Base-by-base conservation (phyloP, 2,329 filamentous ascomycete genomes). In the Fusarium brevicatenulatum region DNA sequence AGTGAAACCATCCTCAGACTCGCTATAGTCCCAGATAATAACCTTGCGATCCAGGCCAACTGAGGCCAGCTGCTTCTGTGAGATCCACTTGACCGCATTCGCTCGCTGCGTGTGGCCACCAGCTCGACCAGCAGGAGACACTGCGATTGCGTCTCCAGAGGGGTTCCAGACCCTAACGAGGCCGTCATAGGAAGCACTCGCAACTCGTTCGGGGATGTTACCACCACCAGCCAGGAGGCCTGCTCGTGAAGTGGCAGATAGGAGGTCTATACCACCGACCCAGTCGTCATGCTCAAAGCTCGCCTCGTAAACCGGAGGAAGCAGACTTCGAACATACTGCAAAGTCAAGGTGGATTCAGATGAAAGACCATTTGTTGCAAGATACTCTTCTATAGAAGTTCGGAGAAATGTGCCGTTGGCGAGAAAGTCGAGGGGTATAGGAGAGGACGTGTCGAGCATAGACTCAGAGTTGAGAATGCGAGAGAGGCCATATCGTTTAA, bases 231-330 rank as follows among this genome's bases (percentile, higher is more conserved):
- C 83, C 52, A 81, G 80, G 54, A 84, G 85, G 25, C 87, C 90
- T 6, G 91, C 89, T 11, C 85, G 83, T 4, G 93, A 92, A 18
- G 87, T 90, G 19, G 83, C 82, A 0, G 94, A 95, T 30, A 97
- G 85, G 9, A 97, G 89, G 81, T 98, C 95, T 32, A 98, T 91
- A 32, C 90, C 89, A 80, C 93, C 94, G 54, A 99, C 93, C 96
- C 96, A 99, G 82, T 98, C 96, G 79, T 99, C 95, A 81, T 99
- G 95, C 84, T 98, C 92, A 81, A 97, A 99, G 79, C 93, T 96
- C 18, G 95, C 92, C 76, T 97, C 91, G 81, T 96, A 95, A 40
- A 93, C 87, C 23, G 96, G 96, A 12, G 96, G 96, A 68, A 98
- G 91, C 76, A 98, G 86, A 72, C 95, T 96, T 77, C 95, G 92